Percentiles rank a stretch among this genome's conserved stretches.
Evolutionary conservation across 169 alveolate species (phyloP).

Genomic region (Plasmodium berghei): DNA sequence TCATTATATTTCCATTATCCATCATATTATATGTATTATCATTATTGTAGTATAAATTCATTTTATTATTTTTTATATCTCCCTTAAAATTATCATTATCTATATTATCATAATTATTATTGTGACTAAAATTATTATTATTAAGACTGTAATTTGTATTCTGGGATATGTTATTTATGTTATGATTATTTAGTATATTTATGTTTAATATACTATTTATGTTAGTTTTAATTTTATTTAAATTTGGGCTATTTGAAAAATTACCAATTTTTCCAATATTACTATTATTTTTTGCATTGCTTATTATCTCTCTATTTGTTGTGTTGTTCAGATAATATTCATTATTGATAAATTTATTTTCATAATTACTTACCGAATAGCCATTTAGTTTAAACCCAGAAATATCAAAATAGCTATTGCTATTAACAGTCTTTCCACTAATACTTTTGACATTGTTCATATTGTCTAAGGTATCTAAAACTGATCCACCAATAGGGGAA

Average conservation of each 20-base stretch:
- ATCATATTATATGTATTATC: neutral
- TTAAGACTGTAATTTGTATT: neutral
- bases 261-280: neutral
- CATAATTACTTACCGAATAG: no score
- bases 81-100: neutral
- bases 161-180: neutral
- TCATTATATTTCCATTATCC: neutral
- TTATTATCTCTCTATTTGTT: neutral
- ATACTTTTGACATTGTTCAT: no score
- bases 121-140: neutral
- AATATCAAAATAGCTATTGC: no score
- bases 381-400: no score
- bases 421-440: no score
- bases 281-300: neutral
- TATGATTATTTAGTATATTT: conserved; percentile 1
- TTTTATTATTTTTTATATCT: neutral
- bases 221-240: neutral
- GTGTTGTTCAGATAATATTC: no score
- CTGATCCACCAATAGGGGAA: no score
- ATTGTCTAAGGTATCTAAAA: no score
- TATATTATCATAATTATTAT: neutral
- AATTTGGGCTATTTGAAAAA: neutral
- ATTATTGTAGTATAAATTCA: neutral
- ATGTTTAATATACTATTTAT: neutral
- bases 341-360: no score